Conservation (phyloP, 2,329 filamentous ascomycete genomes). For the Macrophomina phaseolina region DNA sequence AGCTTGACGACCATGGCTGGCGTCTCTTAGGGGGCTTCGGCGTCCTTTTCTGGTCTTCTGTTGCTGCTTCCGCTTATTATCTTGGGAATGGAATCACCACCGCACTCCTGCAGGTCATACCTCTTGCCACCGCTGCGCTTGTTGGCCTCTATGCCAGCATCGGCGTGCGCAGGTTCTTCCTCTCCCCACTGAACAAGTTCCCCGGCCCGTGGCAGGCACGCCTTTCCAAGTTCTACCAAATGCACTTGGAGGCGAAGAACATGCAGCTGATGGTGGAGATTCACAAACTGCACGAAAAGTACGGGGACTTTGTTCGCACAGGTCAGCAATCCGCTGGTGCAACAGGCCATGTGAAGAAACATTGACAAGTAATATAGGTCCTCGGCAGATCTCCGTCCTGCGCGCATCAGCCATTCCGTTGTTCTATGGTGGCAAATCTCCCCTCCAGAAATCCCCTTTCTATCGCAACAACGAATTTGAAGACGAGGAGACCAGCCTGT, state of each 20-base stretch:
- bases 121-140: not conserved
- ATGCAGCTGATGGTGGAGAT: conserved; percentile 24
- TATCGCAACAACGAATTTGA: conserved; percentile 33
- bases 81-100: not conserved
- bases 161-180: conserved; percentile 46
- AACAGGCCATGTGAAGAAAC: not conserved
- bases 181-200: conserved; percentile 45
- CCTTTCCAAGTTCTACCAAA: conserved; percentile 20
- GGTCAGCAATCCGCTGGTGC: conserved; percentile 26
- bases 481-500: conserved; percentile 31
- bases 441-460: conserved; percentile 38
- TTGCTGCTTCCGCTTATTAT: not conserved
- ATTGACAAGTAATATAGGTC: conserved; percentile 17
- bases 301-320: conserved; percentile 28
- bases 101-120: not conserved
- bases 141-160: conserved; percentile 40
- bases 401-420: conserved; percentile 34
- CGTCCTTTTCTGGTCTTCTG: not conserved
- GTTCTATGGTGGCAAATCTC: conserved; percentile 42
- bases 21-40: conserved; percentile 7
- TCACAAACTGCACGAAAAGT: conserved; percentile 8
- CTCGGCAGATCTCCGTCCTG: conserved; percentile 36
- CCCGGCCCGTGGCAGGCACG: conserved; percentile 21
- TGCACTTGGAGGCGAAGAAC: conserved; percentile 11
- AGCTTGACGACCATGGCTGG: conserved; percentile 15